phyloP scores from a whole-genome alignment of 495 filamentous ascomycete genomes.

The Glarea lozoyensis region DNA sequence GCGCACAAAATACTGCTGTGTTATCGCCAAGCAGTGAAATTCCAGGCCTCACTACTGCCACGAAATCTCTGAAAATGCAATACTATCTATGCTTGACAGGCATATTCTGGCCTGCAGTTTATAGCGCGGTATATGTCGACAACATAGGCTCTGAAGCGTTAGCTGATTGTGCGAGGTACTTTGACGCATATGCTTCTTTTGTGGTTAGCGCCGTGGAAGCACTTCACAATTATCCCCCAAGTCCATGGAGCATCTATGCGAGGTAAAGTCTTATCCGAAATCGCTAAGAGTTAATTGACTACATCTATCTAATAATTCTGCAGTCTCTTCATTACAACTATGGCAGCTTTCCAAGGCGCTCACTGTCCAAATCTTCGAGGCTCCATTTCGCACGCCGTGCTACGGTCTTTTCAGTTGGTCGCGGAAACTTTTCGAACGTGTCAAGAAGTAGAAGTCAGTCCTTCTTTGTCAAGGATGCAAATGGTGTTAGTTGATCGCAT shows the following conservation, averaged over 20 bases:
- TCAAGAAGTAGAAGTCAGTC: slow-evolving; percentile 2
- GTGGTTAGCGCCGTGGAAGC: not conserved
- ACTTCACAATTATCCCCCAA: not conserved
- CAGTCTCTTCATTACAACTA: slow-evolving; percentile 8
- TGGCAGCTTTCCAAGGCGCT: slow-evolving; percentile 6
- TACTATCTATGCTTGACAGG: slow-evolving; percentile 4
- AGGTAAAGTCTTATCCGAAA: no score
- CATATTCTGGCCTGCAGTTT: slow-evolving; percentile 12
- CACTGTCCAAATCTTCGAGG: not conserved
- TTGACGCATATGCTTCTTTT: slow-evolving; percentile 4
- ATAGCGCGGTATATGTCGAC: slow-evolving; percentile 2
- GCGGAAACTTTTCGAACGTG: slow-evolving; percentile 1
- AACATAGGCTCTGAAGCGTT: not conserved
- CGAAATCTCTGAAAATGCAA: slow-evolving; percentile 5
- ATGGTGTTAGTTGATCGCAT: slow-evolving; percentile 4
- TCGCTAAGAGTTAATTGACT: no score
- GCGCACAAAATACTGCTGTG: not conserved
- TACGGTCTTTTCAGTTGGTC: slow-evolving; percentile 4
- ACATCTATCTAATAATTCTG: no score
- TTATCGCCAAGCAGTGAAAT: no score
- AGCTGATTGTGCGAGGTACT: slow-evolving; percentile 1
- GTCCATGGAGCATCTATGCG: slow-evolving; percentile 7
- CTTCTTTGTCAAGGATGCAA: not conserved
- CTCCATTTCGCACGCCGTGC: slow-evolving; percentile 1
- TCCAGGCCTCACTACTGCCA: not conserved